Percentiles rank a stretch among this genome's conserved stretches.
These are phyloP conservation scores for Alternaria atra DNA, from an alignment of 2,329 filamentous ascomycete species.

Conservation along the genomic window DNA sequence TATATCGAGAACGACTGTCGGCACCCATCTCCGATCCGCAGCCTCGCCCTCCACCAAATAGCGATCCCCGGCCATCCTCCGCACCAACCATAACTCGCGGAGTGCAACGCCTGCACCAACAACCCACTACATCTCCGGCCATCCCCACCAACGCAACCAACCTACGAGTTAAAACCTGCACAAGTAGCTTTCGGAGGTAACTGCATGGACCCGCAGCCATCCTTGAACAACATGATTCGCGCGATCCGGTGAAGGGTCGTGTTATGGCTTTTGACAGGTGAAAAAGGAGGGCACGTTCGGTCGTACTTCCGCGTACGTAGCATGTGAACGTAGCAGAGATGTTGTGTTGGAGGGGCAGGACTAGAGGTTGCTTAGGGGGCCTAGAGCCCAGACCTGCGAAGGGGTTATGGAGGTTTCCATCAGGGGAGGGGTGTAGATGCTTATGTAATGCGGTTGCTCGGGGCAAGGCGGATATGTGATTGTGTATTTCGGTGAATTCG, in stretches of 20 bases:
- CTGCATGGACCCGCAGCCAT: not conserved
- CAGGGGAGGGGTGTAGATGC: not conserved
- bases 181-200: constrained; percentile 3
- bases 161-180: not conserved
- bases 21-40: not conserved
- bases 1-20: not conserved
- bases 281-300: not conserved
- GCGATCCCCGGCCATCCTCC: constrained; percentile 1
- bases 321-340: not conserved
- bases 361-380: not conserved
- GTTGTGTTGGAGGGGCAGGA: not conserved
- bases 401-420: not conserved
- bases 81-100: constrained; percentile 11
- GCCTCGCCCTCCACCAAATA: constrained; percentile 1
- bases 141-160: not conserved
- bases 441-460: not conserved
- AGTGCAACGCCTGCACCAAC: not conserved
- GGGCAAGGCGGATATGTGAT: not conserved
- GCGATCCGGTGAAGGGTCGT: not conserved
- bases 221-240: not conserved
- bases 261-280: not conserved
- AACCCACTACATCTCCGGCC: not conserved
- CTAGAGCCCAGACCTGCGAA: not conserved
- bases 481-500: not conserved
- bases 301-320: not conserved